Evolutionary conservation across 192 early-diverging fungal species (phyloP), one percentile per base, ranked within the genome.

Genomic region (Coemansia asiatica): DNA sequence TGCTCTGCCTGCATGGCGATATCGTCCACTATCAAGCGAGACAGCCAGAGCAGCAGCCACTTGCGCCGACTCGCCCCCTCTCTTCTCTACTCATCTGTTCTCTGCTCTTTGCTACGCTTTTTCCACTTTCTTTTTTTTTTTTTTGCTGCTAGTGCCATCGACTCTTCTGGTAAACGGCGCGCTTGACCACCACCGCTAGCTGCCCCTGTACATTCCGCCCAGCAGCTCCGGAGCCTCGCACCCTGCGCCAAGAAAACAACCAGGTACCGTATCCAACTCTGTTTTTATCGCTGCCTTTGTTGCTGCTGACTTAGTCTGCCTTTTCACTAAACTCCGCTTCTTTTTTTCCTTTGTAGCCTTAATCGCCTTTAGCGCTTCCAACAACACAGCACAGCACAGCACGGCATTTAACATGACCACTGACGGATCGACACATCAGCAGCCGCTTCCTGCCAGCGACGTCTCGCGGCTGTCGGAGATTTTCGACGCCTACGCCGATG

Each of bases 401-500:
- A 9, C 53, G 18, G 53, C 53, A 55, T 55, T 12, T 21, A 33
- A 21, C 5, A 65, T 65, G 63, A 47, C 63, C 35, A 54, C 63
- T 8, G 36, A 13, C 40, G 54, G 22, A 64, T 53, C 62, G 15
- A 31, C 29, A 19, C 33, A 36, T 10, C 56, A 58, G 56, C 56
- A 58, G 56, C 33, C 6, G 59, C 66, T 81, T 35, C 60, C 78
- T 22, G 60, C 72, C 25, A 56, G 29, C 72, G 72, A 81, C 38
- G 38, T 63, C 26, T 66, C 72, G 26, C 78, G 69, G 23, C 57
- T 72, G 46, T 68, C 63, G 66, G 72, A 58, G 60, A 60, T 85
- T 38, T 76, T 85, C 47, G 73, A 79, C 51, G 57, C 61, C 16
- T 59, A 73, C 56, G 84, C 84, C 26, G 75, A 74, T 27, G 61